Base-by-base conservation (phyloP, 1,139 yeast species). In the Saccharomycopsis crataegensis region DNA sequence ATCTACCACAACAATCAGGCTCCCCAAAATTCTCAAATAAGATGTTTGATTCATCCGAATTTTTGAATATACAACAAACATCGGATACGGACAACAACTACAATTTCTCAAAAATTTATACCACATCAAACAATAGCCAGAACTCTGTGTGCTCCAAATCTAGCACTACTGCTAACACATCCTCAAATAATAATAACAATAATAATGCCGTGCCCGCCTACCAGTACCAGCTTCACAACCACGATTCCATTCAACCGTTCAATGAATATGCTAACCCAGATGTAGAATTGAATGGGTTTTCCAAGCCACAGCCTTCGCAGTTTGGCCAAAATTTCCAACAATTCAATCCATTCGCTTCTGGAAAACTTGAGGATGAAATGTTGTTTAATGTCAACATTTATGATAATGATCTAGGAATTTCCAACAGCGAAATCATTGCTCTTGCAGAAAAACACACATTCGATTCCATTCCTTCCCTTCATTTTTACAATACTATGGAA, bases 371-470 rank as follows among this genome's bases (percentile, higher is more conserved):
- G n/a, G 48, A 49, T n/a, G 56, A 53, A 5, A 11, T 14, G n/a
- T 22, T 44, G 11, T 38, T 49, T 33, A 45, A 47, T 28, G 45
- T 51, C 22, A 48, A 48, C 40, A 43, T 48, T 42, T 50, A 51
- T 33, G 52, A 53, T 31, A 56, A 57, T 52, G 62, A 62, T 34
- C 58, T 59, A 11, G 70, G 61, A 67, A 11, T 12, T 42, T 69
- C 70, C 53, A 62, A 66, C 54, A 62, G 60, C 48, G 75, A 71
- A 48, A 62, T 75, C 62, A 65, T 67, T 64, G 44, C 60, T 59
- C 59, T 67, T 53, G 63, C 71, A 54, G 59, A 71, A 55, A 63
- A 71, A 49, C 69, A 43, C 43, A 36, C 22, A 8, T 71, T 11
- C 59, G 61, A 55, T 64, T 68, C 57, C 66, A 65, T 56, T 61